Conservation (phyloP, 2,329 filamentous ascomycete genomes). For the Botrytis tulipae region DNA sequence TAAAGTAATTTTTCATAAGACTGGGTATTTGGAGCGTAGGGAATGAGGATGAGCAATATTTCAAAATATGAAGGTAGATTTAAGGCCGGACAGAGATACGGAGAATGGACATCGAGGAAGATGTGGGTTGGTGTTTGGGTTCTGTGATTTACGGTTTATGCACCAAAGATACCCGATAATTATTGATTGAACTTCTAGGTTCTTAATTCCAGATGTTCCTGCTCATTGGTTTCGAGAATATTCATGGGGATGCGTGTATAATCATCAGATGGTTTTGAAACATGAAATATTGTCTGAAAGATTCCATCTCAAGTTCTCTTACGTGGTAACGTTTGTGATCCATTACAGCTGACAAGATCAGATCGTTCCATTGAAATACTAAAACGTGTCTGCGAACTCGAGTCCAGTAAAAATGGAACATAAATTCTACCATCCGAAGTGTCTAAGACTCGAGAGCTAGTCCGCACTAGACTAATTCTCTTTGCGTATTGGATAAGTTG, state of each 20-base stretch:
- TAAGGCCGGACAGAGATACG: neutral
- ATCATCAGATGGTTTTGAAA: neutral
- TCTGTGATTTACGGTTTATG: constrained; percentile 11
- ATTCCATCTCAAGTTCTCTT: neutral
- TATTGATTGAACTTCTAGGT: constrained; percentile 10
- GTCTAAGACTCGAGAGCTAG: neutral
- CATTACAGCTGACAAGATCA: neutral
- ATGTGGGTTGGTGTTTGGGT: constrained; percentile 11
- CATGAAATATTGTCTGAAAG: neutral
- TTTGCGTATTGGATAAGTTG: neutral
- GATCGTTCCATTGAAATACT: neutral
- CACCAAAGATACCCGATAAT: constrained; percentile 19
- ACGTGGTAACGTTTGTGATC: neutral
- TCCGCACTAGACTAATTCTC: neutral
- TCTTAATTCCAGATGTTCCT: neutral
- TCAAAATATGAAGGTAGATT: neutral
- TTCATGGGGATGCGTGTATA: neutral
- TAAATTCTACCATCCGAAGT: neutral
- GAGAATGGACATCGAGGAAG: neutral
- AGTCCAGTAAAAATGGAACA: neutral
- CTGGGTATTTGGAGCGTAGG: neutral
- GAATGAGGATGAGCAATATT: neutral
- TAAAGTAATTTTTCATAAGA: neutral
- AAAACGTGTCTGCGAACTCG: neutral
- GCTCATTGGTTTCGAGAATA: neutral